Conservation (phyloP, 2,329 filamentous ascomycete species). For the Stemphylium lycopersici region DNA sequence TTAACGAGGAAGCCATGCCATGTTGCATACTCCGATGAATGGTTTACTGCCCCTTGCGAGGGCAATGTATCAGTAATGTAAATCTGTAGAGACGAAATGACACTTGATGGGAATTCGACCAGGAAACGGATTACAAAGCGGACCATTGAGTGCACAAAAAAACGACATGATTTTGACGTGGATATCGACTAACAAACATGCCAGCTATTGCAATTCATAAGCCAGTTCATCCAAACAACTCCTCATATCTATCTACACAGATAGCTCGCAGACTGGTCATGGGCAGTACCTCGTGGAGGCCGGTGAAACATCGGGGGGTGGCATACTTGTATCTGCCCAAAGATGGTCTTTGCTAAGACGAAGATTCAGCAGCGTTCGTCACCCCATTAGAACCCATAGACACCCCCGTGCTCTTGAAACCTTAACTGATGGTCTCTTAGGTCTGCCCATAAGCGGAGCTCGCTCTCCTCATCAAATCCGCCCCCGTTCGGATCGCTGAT, state of each 20-base stretch:
- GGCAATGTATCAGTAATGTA: not conserved
- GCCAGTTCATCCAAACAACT: not conserved
- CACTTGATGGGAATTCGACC: not conserved
- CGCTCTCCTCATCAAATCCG: slow-evolving; percentile 71
- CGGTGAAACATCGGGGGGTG: not conserved
- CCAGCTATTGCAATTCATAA: not conserved
- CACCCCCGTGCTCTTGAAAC: slow-evolving; percentile 70
- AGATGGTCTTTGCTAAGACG: not conserved
- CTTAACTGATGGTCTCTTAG: slow-evolving; percentile 77
- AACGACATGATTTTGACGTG: not conserved
- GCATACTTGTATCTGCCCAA: not conserved
- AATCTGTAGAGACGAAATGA: not conserved
- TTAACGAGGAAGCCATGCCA: not conserved
- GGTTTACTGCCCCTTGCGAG: too few species aligned
- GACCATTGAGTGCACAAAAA: not conserved
- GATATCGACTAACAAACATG: not conserved
- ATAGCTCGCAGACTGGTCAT: not conserved
- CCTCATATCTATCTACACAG: not conserved
- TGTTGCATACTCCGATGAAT: not conserved
- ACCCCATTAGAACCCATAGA: slow-evolving; percentile 46
- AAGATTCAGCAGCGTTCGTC: not conserved
- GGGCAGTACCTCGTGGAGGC: not conserved
- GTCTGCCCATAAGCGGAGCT: slow-evolving; percentile 78
- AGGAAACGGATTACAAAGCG: not conserved
- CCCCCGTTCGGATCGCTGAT: slow-evolving; percentile 38